Base-by-base conservation (phyloP, 345 rosid species). In the Anacardium occidentale region DNA sequence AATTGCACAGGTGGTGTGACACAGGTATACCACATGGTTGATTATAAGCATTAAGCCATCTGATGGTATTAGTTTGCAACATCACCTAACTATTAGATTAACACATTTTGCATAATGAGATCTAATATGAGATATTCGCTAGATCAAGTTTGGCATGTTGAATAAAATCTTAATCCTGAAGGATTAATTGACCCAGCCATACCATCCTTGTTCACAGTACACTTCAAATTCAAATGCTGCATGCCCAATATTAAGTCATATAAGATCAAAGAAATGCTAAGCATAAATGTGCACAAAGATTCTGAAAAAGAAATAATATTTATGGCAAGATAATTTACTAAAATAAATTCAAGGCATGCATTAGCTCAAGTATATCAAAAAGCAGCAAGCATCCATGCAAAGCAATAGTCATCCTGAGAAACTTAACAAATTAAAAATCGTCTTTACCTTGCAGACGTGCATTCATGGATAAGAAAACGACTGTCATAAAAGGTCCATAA, bases 401-500 rank as follows among this genome's bases (percentile, higher is more conserved):
- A 56, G 55, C 61, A 69, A 47, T 62, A 52, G 37, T 21, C 64
- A 67, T 66, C 20, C 45, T 20, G 26, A 52, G 34, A 66, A 24
- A 34, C 32, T 22, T n/a, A 48, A 50, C 62, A 74, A 54, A 56
- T 45, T 20, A 65, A 74, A 20, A 64, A 48, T 10, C 21, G 17
- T 13, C 32, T 71, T 62, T 76, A 92, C 98, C 98, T 67, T 92
- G 95, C 48, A 94, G 82, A 50, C 52, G 14, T 18, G 98, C 95
- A 55, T 85, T 92, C 74, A 82, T 25, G 11, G 94, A 83, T 84
- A 94, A 88, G 91, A 94, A 92, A 59, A 82, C 81, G 17, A 62
- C 85, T 3, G 90, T 94, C 98, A 94, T 88, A 50, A 65, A 42
- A 18, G 98, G 98, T 51, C 95, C 97, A 53, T 87, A 94, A 42